Base-by-base conservation (phyloP, 352 stramenopile species). In the Blastocystis sp. region DNA sequence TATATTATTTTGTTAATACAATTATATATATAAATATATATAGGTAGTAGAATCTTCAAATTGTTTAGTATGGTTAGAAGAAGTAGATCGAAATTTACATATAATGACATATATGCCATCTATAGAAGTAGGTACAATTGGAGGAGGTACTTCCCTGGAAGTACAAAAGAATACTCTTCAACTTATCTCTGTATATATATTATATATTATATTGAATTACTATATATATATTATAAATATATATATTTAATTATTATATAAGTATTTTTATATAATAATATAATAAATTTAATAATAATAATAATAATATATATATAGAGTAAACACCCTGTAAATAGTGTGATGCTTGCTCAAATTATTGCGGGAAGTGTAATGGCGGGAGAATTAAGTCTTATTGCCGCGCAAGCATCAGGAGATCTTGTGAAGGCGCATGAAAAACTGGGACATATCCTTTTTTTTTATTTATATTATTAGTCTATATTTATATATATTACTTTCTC, bases 51-150 rank as follows among this genome's bases (percentile, higher is more conserved):
- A 91, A 70, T 79, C 68, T 18, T 77, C 70, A 33, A 86, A 84
- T 56, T 91, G 82, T 67, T 80, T 91, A 28, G 85, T 79, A n/a
- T 66, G 86, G 7, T 77, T 89, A 69, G 82, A 91, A 73, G 66
- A 82, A 7, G 72, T 81, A 46, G 48, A 58, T n/a, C 27, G 32
- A 24, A 27, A 41, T n/a, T 35, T 77, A 13, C 68, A 76, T 65
- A 68, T 78, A 10, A 75, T 66, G 21, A 72, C 79, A 44, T 89
- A 81, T 46, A 88, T 91, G 81, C 82, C 82, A 1, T 81, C 71
- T 54, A 83, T 91, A 34, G 82, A 91, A 72, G 80, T 89, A 18
- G 82, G 82, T 37, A 90, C 82, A 25, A 80, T 91, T 37, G 82
- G 82, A 43, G 82, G 82, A 35, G 82, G 82, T 21, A 91, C 80